phyloP scores from a whole-genome alignment of 2,329 filamentous ascomycete genomes.

The Colletotrichum magnum region DNA sequence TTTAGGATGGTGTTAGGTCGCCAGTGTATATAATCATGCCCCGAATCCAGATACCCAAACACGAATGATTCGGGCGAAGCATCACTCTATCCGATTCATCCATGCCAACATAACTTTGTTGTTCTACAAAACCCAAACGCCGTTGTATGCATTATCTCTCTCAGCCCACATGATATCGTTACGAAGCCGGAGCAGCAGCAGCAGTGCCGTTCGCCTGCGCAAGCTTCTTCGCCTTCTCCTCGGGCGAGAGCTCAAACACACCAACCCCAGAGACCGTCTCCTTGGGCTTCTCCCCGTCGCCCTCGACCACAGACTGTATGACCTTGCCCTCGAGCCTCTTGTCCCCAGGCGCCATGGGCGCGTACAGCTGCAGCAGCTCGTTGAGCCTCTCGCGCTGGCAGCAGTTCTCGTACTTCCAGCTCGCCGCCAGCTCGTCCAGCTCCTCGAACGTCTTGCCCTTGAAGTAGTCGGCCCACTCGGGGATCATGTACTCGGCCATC shows the following conservation, averaged over 20 bases:
- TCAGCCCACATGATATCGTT: background rate
- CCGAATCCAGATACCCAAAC: no score
- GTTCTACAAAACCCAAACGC: conserved; percentile 3
- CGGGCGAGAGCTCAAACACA: conserved; percentile 48
- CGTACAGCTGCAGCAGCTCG: conserved; percentile 45
- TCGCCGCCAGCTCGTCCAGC: conserved; percentile 60
- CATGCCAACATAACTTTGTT: no score
- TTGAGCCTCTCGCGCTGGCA: conserved; percentile 63
- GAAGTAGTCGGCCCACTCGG: conserved; percentile 64
- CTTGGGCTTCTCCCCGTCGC: conserved; percentile 18
- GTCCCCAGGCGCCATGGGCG: conserved; percentile 46
- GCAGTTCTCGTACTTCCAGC: conserved; percentile 67
- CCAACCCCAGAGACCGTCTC: conserved; percentile 47
- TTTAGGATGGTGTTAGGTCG: no score
- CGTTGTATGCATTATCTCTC: conserved; percentile 14
- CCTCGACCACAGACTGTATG: conserved; percentile 40
- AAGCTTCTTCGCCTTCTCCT: conserved; percentile 44
- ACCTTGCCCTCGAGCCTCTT: conserved; percentile 46
- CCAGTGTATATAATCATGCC: no score
- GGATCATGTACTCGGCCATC: conserved; percentile 58
- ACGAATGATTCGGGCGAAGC: no score
- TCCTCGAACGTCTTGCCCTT: conserved; percentile 56
- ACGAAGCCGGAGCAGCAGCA: conserved; percentile 17
- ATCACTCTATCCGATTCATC: no score
- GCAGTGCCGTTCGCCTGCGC: conserved; percentile 13